A percentile compares a stretch with the other conserved stretches of the same genome.
These are phyloP conservation scores for Mimosa bimucronata DNA, from an alignment of 306 rosid genomes.

Conservation along the genomic window DNA sequence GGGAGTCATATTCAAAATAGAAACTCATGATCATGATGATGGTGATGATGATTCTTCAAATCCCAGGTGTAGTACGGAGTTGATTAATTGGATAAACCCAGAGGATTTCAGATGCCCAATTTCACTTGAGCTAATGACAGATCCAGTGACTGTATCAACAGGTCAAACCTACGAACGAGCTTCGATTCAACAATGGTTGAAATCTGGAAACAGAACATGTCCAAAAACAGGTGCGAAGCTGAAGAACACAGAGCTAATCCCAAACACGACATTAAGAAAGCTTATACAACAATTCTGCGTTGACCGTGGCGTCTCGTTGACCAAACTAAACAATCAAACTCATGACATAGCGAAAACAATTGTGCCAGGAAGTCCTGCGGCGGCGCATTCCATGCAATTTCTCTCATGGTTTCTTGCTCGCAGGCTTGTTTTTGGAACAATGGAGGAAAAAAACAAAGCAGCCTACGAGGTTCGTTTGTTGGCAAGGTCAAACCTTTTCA, in stretches of 20 bases:
- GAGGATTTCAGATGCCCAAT: constrained; percentile 79
- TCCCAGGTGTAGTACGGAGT: constrained; percentile 29
- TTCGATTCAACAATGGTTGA: constrained; percentile 73
- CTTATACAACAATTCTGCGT: constrained; percentile 55
- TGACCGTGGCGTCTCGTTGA: constrained; percentile 40
- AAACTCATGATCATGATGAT: constrained; percentile 41
- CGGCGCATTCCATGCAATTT: constrained; percentile 54
- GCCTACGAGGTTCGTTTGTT: constrained; percentile 68
- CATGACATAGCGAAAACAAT: constrained; percentile 24
- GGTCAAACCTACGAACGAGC: constrained; percentile 83
- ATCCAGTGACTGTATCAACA: constrained; percentile 76
- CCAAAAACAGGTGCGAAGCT: constrained; percentile 76
- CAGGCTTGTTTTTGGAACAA: constrained; percentile 58
- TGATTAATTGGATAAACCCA: constrained; percentile 39
- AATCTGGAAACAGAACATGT: constrained; percentile 57
- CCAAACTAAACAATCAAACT: constrained; percentile 10
- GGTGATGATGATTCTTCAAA: neutral
- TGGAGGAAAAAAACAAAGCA: constrained; percentile 58
- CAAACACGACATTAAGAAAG: constrained; percentile 51
- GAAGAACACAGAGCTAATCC: constrained; percentile 45
- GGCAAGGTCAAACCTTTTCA: constrained; percentile 61
- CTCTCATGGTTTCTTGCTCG: constrained; percentile 49
- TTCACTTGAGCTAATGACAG: constrained; percentile 73
- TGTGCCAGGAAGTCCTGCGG: constrained; percentile 40
- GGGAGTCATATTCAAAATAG: constrained; percentile 50